These are phyloP conservation scores for Clavariopsis aquatica DNA, from an alignment of 495 filamentous ascomycete genomes.

Conservation along the genomic window DNA sequence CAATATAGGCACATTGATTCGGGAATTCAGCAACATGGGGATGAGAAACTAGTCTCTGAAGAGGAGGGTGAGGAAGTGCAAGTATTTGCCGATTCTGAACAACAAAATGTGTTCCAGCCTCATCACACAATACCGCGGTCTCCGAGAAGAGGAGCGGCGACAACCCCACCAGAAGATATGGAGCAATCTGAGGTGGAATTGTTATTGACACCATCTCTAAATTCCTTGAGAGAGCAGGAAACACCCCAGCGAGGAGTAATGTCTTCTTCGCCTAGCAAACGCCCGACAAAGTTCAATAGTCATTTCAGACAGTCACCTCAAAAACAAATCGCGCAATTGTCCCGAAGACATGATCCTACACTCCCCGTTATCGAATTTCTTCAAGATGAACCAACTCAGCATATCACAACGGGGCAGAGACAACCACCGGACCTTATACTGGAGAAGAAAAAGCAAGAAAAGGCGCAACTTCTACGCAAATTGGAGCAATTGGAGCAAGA, in stretches of 20 bases:
- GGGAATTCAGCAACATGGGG: background rate
- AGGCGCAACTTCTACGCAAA: conserved; percentile 17
- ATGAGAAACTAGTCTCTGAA: background rate
- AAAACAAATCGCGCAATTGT: conserved; percentile 4
- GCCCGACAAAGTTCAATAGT: conserved; percentile 23
- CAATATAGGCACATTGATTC: conserved; percentile 20
- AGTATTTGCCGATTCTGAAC: conserved; percentile 11
- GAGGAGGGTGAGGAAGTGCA: conserved; percentile 4
- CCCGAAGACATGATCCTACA: background rate
- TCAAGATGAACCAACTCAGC: background rate
- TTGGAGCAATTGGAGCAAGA: conserved; percentile 23
- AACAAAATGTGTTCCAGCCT: background rate
- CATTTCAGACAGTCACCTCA: conserved; percentile 21
- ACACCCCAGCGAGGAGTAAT: conserved; percentile 36
- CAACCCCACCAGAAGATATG: conserved; percentile 3
- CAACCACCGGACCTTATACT: conserved; percentile 25
- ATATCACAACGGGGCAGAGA: background rate
- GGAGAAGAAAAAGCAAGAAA: conserved; percentile 34
- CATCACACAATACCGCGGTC: conserved; percentile 16
- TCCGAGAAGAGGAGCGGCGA: background rate
- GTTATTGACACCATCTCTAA: conserved; percentile 20
- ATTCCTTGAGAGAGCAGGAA: conserved; percentile 14
- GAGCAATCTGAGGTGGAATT: conserved; percentile 34
- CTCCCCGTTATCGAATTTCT: background rate
- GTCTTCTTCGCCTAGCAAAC: conserved; percentile 37